Percentiles rank a stretch among this genome's conserved stretches.
These are phyloP conservation scores for Backusella mclennaniae DNA, from an alignment of 192 early-diverging fungal genomes.

Conservation along the genomic window DNA sequence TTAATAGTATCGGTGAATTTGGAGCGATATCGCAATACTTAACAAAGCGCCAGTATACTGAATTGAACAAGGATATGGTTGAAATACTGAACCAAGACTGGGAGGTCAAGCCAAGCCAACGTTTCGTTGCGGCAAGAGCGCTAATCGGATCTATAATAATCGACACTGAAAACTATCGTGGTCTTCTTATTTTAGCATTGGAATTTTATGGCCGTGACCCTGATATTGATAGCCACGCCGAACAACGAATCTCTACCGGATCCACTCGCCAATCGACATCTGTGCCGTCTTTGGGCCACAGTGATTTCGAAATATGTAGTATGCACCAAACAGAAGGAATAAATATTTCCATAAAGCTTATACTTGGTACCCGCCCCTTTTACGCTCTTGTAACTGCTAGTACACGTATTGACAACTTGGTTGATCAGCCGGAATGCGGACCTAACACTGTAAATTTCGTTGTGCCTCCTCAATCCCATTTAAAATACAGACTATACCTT, in stretches of 20 bases:
- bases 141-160: slow-evolving; percentile 5
- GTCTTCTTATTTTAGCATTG: not conserved
- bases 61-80: slow-evolving; percentile 12
- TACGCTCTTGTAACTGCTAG: not conserved
- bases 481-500: not conserved
- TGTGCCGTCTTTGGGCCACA: not conserved
- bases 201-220: not conserved
- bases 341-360: not conserved
- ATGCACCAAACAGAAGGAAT: not conserved
- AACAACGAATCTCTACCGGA: not conserved
- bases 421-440: not conserved
- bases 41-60: slow-evolving; percentile 9
- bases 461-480: not conserved
- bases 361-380: not conserved
- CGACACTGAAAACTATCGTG: slow-evolving; percentile 7
- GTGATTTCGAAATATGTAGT: not conserved
- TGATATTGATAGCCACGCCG: not conserved
- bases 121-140: slow-evolving; percentile 11
- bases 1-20: slow-evolving; percentile 7
- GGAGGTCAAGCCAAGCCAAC: slow-evolving; percentile 10
- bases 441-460: not conserved
- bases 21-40: slow-evolving; percentile 10
- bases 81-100: slow-evolving; percentile 12
- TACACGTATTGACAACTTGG: not conserved
- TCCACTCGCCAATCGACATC: not conserved